These are phyloP conservation scores for Chlorociboria aeruginascens DNA, from an alignment of 495 filamentous ascomycete genomes.

Conservation along the genomic window DNA sequence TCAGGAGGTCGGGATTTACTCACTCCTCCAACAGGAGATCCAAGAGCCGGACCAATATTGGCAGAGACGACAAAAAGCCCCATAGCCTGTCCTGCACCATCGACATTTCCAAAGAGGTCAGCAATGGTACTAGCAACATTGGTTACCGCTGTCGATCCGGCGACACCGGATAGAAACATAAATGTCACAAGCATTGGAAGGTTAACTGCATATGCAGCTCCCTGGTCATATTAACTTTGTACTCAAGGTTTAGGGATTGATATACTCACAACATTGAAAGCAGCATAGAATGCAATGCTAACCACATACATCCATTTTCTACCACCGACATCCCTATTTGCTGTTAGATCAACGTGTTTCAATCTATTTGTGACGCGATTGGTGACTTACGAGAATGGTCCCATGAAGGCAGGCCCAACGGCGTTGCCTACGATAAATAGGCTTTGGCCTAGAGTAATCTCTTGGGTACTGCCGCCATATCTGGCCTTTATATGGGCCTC, in stretches of 20 bases:
- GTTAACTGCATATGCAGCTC: constrained; percentile 23
- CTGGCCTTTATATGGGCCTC: constrained; percentile 21
- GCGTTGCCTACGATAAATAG: constrained; percentile 73
- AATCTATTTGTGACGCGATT: background rate
- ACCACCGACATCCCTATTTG: constrained; percentile 24
- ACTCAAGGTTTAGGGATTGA: background rate
- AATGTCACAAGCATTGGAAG: constrained; percentile 29
- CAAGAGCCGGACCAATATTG: constrained; percentile 25
- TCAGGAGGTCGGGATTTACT: no score
- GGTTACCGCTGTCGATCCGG: constrained; percentile 26
- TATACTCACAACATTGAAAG: constrained; percentile 21
- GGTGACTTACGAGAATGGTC: constrained; percentile 51
- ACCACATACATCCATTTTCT: constrained; percentile 29
- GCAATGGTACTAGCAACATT: constrained; percentile 29
- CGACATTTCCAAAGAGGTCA: constrained; percentile 26
- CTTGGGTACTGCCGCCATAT: constrained; percentile 27
- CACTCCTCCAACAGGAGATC: constrained; percentile 22
- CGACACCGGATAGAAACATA: constrained; percentile 25
- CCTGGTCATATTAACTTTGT: constrained; percentile 3
- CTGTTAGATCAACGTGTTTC: background rate
- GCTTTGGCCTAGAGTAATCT: constrained; percentile 59
- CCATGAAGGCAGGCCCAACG: constrained; percentile 54
- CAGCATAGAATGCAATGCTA: constrained; percentile 21
- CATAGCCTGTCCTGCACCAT: constrained; percentile 27
- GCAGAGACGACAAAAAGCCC: constrained; percentile 26